phyloP scores from a whole-genome alignment of 73 alveolate species.

The Paramecium caudatum region DNA sequence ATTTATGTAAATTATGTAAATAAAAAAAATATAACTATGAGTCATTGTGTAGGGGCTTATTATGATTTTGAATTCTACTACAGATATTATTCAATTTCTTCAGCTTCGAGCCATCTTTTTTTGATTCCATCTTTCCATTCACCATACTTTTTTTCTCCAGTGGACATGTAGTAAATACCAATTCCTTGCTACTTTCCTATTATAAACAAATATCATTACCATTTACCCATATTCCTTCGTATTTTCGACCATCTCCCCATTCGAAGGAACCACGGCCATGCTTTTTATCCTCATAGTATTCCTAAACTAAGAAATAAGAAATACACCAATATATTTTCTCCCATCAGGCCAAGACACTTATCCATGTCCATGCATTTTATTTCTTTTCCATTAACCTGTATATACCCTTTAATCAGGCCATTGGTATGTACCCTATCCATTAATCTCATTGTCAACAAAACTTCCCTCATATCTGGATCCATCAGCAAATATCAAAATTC shows the following conservation, averaged over 20 bases:
- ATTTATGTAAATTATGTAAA: not conserved
- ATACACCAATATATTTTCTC: slow-evolving; percentile 69
- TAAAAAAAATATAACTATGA: slow-evolving; percentile 7
- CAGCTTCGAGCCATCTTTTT: slow-evolving; percentile 75
- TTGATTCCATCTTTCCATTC: slow-evolving; percentile 79
- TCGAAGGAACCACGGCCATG: slow-evolving; percentile 77
- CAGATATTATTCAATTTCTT: slow-evolving; percentile 68
- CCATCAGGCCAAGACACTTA: slow-evolving; percentile 74
- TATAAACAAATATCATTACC: not conserved
- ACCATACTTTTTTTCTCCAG: slow-evolving; percentile 74
- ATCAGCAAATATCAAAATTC: slow-evolving; percentile 81
- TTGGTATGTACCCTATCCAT: slow-evolving; percentile 65
- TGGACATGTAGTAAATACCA: slow-evolving; percentile 69
- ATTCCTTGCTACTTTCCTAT: slow-evolving; percentile 70
- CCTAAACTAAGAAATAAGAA: not conserved
- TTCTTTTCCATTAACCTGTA: slow-evolving; percentile 74
- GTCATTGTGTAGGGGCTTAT: not conserved
- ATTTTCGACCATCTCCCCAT: slow-evolving; percentile 79
- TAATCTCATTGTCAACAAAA: slow-evolving; percentile 71
- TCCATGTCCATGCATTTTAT: slow-evolving; percentile 78
- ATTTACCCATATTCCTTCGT: slow-evolving; percentile 78
- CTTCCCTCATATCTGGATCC: slow-evolving; percentile 79
- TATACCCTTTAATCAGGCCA: slow-evolving; percentile 75
- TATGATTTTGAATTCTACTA: not conserved
- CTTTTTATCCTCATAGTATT: slow-evolving; percentile 74